Percentiles rank a stretch among this genome's conserved stretches.
Conservation (phyloP, 306 rosid species). For the Leucaena leucocephala region DNA sequence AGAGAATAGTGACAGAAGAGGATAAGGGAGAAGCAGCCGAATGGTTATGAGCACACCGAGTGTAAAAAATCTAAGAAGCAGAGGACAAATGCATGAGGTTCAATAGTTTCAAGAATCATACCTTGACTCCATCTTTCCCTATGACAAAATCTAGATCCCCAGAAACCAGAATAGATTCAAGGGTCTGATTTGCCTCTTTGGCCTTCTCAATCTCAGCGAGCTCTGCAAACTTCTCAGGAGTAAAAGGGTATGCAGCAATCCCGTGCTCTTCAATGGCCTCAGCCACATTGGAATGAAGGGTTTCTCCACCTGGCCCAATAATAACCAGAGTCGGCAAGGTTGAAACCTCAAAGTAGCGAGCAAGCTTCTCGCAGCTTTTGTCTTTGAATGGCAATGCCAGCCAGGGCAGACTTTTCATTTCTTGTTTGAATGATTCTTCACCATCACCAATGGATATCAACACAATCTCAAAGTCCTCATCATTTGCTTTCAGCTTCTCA, state of each 20-base stretch:
- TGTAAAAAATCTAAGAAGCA: background rate
- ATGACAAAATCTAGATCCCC: constrained; percentile 56
- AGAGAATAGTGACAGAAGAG: background rate
- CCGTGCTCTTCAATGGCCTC: constrained; percentile 68
- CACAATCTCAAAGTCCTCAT: constrained; percentile 70
- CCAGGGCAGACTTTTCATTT: constrained; percentile 56
- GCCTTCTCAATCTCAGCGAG: constrained; percentile 63
- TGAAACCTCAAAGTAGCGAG: constrained; percentile 55
- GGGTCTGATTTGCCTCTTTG: constrained; percentile 61
- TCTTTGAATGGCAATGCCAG: constrained; percentile 67
- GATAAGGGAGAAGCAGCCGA: background rate
- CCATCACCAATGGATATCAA: constrained; percentile 53
- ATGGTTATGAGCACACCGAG: background rate
- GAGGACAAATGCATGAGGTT: background rate
- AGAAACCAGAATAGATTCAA: constrained; percentile 62
- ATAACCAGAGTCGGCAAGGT: constrained; percentile 64
- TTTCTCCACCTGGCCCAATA: constrained; percentile 74
- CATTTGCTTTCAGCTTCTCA: constrained; percentile 57
- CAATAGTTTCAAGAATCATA: constrained; percentile 30
- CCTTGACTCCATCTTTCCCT: constrained; percentile 59
- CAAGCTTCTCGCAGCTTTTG: constrained; percentile 45
- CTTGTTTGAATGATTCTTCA: constrained; percentile 53
- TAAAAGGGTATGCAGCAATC: constrained; percentile 67
- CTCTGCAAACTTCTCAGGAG: constrained; percentile 62
- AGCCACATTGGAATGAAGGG: constrained; percentile 54